Conservation (phyloP, 352 stramenopile species). For the Globisporangium nodosum region DNA sequence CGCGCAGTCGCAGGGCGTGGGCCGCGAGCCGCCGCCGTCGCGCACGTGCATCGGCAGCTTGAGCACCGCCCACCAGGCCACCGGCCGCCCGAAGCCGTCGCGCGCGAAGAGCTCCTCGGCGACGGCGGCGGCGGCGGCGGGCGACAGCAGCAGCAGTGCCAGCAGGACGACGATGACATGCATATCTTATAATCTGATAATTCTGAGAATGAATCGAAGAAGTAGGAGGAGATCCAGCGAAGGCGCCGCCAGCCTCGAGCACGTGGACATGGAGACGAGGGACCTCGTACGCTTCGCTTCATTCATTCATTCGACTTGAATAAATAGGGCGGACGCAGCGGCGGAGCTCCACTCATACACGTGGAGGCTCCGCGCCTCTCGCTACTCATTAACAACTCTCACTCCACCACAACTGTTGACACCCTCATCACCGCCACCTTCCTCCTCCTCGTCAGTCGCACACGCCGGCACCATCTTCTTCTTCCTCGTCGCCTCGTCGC, state of each 20-base stretch:
- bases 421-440: no score
- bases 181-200: not conserved
- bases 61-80: constrained; percentile 72
- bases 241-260: no score
- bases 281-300: not conserved
- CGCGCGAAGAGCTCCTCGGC: constrained; percentile 32
- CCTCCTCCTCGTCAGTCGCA: no score
- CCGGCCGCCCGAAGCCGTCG: constrained; percentile 48
- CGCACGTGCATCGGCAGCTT: constrained; percentile 62
- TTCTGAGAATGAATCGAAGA: no score
- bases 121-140: not conserved
- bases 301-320: not conserved
- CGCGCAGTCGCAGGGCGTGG: constrained; percentile 65
- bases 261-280: no score
- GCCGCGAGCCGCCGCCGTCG: constrained; percentile 7
- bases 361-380: not conserved
- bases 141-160: constrained; percentile 8
- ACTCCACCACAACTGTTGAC: not conserved
- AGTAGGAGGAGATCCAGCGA: no score
- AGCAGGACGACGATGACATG: not conserved
- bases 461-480: no score
- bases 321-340: not conserved
- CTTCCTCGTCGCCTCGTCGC: no score
- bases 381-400: not conserved
- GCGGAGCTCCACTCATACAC: not conserved